These are phyloP conservation scores for Quercus variabilis DNA, from an alignment of 306 rosid genomes.

Conservation along the genomic window DNA sequence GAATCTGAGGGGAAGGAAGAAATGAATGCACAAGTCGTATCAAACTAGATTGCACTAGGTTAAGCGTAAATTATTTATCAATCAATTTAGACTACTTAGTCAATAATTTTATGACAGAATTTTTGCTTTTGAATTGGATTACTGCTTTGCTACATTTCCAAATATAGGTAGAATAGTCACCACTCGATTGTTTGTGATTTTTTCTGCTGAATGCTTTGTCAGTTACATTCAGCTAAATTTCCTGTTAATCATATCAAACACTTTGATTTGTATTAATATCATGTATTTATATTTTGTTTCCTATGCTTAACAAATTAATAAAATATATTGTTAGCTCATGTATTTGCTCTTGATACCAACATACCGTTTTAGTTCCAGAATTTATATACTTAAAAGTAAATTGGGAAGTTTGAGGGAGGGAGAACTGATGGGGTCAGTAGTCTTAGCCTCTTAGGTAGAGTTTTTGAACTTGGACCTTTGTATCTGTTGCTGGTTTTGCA, in stretches of 20 bases:
- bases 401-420: too few relatives aligned
- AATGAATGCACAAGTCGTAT: not conserved
- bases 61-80: not conserved
- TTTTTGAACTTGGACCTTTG: not conserved
- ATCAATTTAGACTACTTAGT: slow-evolving; percentile 9
- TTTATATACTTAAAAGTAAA: too few relatives aligned
- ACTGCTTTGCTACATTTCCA: not conserved
- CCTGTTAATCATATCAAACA: too few relatives aligned
- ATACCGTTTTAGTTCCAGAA: not conserved
- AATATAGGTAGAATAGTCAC: not conserved
- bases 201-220: not conserved
- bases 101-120: not conserved
- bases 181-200: not conserved
- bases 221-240: too few relatives aligned
- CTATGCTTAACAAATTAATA: not conserved
- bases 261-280: too few relatives aligned
- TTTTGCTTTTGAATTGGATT: not conserved
- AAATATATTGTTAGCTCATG: not conserved
- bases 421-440: too few relatives aligned
- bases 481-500: not conserved
- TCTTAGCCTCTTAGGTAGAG: not conserved
- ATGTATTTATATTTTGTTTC: too few relatives aligned
- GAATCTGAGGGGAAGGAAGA: not conserved
- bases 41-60: not conserved
- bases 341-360: not conserved